Conservation (phyloP, 495 filamentous ascomycete genomes). For the Tuber microsphaerosporum region DNA sequence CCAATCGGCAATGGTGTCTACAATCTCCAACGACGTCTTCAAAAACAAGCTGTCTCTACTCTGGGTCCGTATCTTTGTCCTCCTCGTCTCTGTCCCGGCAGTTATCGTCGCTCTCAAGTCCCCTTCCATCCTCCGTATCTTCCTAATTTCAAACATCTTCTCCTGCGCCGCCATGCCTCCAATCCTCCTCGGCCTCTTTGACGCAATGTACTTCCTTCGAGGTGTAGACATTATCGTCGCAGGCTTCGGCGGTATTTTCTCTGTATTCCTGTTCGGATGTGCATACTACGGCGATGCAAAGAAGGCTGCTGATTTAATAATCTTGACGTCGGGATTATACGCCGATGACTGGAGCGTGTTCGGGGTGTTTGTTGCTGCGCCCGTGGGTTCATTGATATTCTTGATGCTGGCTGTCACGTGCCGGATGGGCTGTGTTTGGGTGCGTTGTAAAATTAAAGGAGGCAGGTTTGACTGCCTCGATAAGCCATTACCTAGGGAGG, state of each 20-base stretch:
- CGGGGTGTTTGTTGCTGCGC: slow-evolving; percentile 62
- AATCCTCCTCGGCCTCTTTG: slow-evolving; percentile 58
- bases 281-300: slow-evolving; percentile 60
- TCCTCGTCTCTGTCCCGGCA: slow-evolving; percentile 62
- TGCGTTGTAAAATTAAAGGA: slow-evolving; percentile 49
- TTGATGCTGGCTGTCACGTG: slow-evolving; percentile 53
- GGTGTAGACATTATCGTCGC: slow-evolving; percentile 68
- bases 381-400: slow-evolving; percentile 64
- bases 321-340: slow-evolving; percentile 64
- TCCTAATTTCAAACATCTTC: slow-evolving; percentile 66
- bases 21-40: slow-evolving; percentile 69
- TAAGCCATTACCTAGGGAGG: slow-evolving; percentile 10
- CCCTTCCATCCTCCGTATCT: slow-evolving; percentile 66
- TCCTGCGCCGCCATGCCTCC: slow-evolving; percentile 63
- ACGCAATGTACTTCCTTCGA: slow-evolving; percentile 56
- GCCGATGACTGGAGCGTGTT: slow-evolving; percentile 66
- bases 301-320: slow-evolving; percentile 57
- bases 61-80: slow-evolving; percentile 58
- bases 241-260: slow-evolving; percentile 62
- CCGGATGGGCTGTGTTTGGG: slow-evolving; percentile 51
- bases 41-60: slow-evolving; percentile 65
- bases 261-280: slow-evolving; percentile 67
- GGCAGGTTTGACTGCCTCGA: slow-evolving; percentile 59
- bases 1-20: slow-evolving; percentile 70
- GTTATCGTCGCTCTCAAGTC: slow-evolving; percentile 63